phyloP scores from a whole-genome alignment of 2,329 filamentous ascomycete species.

The Aspergillus transmontanensis region DNA sequence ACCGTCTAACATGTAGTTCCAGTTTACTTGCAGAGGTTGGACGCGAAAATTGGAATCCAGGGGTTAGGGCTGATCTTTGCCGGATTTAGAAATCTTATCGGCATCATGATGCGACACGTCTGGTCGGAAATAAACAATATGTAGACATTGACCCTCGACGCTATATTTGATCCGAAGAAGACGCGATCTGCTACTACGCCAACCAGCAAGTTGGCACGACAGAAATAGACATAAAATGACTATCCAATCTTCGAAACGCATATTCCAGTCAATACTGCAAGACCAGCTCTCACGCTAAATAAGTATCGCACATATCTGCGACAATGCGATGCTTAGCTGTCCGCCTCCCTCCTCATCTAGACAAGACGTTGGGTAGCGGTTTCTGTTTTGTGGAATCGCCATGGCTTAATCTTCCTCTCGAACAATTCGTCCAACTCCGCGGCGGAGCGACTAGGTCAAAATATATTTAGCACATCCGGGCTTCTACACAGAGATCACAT shows the following conservation, averaged over 20 bases:
- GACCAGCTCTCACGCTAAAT: too few species aligned
- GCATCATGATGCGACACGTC: not conserved
- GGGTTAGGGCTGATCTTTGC: not conserved
- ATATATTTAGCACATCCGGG: not conserved
- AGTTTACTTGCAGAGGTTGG: not conserved
- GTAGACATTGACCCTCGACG: too few species aligned
- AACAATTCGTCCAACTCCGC: slow-evolving; percentile 32
- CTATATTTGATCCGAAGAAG: too few species aligned
- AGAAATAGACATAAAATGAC: too few species aligned
- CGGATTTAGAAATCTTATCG: not conserved
- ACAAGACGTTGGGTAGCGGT: slow-evolving; percentile 15
- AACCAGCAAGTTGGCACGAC: too few species aligned
- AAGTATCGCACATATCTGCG: too few species aligned
- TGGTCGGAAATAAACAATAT: not conserved
- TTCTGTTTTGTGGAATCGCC: slow-evolving; percentile 22
- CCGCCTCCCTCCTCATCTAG: not conserved
- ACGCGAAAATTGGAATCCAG: not conserved
- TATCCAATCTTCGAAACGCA: too few species aligned
- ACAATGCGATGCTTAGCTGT: too few species aligned
- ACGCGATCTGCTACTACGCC: too few species aligned
- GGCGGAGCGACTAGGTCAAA: slow-evolving; percentile 1
- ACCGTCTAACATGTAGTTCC: not conserved
- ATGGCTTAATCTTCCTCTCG: slow-evolving; percentile 29
- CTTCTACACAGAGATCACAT: too few species aligned
- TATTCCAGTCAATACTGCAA: too few species aligned